phyloP scores from a whole-genome alignment of 2,329 filamentous ascomycete species.

The Xylaria sp. region DNA sequence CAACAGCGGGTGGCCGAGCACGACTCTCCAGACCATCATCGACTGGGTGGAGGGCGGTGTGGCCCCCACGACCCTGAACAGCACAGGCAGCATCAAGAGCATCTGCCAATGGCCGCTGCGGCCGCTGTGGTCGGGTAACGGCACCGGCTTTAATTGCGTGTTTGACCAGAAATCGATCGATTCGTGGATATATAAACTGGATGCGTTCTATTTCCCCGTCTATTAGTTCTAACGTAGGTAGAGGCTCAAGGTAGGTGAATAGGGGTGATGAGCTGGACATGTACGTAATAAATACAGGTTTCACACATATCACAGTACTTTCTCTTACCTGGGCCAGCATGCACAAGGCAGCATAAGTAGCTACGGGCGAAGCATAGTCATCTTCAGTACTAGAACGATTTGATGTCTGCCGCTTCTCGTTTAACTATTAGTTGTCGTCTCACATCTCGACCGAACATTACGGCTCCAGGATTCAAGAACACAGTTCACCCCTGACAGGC shows the following conservation, averaged over 20 bases:
- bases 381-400: neutral
- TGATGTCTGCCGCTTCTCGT: neutral
- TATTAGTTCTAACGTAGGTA: constrained; percentile 9
- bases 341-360: neutral
- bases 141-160: constrained; percentile 41
- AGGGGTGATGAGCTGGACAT: neutral
- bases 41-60: constrained; percentile 64
- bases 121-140: constrained; percentile 54
- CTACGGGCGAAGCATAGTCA: too few relatives aligned
- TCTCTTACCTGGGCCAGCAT: neutral
- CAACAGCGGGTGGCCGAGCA: constrained; percentile 55
- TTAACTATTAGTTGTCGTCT: neutral
- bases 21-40: constrained; percentile 59
- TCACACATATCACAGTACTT: neutral
- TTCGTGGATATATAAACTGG: constrained; percentile 31
- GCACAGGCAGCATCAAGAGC: constrained; percentile 51
- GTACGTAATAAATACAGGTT: neutral
- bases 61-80: constrained; percentile 57
- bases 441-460: neutral
- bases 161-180: constrained; percentile 37
- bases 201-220: constrained; percentile 29
- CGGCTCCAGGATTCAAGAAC: too few relatives aligned
- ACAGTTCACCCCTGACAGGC: neutral
- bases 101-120: constrained; percentile 58
- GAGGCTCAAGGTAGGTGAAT: neutral